phyloP scores from a whole-genome alignment of 2,329 filamentous ascomycete species.

The Aspergillus persii region DNA sequence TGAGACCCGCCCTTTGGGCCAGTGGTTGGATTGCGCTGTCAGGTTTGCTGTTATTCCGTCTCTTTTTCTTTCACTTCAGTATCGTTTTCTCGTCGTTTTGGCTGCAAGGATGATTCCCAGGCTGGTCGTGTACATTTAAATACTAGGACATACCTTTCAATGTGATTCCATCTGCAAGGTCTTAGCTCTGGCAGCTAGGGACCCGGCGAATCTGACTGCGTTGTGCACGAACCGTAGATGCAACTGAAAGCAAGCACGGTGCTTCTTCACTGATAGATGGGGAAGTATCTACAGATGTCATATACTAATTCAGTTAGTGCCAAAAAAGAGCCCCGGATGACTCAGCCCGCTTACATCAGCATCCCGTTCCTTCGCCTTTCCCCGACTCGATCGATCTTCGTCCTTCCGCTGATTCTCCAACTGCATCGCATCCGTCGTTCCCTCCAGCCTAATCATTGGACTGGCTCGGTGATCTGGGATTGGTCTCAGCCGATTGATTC shows the following conservation, averaged over 20 bases:
- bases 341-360: constrained; percentile 1
- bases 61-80: constrained; percentile 1
- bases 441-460: constrained; percentile 14
- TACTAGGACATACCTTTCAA: constrained; percentile 11
- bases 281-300: too few species aligned
- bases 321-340: neutral
- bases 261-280: too few species aligned
- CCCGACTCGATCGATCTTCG: neutral
- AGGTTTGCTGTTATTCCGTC: too few species aligned
- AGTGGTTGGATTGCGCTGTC: neutral
- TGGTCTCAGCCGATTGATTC: constrained; percentile 14
- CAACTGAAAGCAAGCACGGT: neutral
- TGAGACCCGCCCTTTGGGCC: neutral
- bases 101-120: constrained; percentile 20
- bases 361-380: neutral
- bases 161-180: neutral
- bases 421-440: constrained; percentile 4
- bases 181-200: too few species aligned
- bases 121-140: constrained; percentile 19
- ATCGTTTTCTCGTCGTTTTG: constrained; percentile 7
- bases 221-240: neutral
- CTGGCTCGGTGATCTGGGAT: constrained; percentile 14
- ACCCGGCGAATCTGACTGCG: neutral
- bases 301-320: neutral
- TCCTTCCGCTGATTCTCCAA: constrained; percentile 7